A percentile compares a stretch with the other conserved stretches of the same genome.
These are phyloP conservation scores for Cutaneotrichosporon cyanovorans DNA, from an alignment of 1,284 basidiomycete species.

Conservation along the genomic window DNA sequence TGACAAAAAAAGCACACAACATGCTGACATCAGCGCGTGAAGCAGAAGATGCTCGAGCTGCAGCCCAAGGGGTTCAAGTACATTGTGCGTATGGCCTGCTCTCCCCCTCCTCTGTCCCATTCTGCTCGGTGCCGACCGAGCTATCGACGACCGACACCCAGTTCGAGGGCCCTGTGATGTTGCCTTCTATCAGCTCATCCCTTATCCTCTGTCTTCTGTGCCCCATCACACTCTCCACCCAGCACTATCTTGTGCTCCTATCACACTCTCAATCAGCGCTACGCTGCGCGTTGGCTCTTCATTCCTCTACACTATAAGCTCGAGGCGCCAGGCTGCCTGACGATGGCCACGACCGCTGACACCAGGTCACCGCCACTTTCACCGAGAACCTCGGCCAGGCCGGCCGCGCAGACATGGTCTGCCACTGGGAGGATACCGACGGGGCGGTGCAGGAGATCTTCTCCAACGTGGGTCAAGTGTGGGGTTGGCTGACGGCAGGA, in stretches of 20 bases:
- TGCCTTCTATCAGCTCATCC: too few relatives aligned
- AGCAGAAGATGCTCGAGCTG: conserved; percentile 37
- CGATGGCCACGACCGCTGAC: too few relatives aligned
- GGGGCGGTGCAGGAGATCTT: conserved; percentile 39
- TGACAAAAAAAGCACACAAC: too few relatives aligned
- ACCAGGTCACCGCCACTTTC: conserved; percentile 32
- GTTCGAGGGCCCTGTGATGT: too few relatives aligned
- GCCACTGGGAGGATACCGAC: conserved; percentile 44
- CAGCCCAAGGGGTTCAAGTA: conserved; percentile 42
- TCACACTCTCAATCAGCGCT: background rate
- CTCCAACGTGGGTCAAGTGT: conserved; percentile 29
- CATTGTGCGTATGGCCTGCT: conserved; percentile 29
- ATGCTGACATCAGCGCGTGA: conserved; percentile 26
- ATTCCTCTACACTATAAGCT: background rate
- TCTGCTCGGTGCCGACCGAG: too few relatives aligned
- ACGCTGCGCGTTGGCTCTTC: background rate
- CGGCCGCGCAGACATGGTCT: conserved; percentile 42
- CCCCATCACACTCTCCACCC: too few relatives aligned
- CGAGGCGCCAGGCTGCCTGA: too few relatives aligned
- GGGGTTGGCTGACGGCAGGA: conserved; percentile 29
- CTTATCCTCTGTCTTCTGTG: too few relatives aligned
- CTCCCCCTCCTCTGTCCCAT: too few relatives aligned
- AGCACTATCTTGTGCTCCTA: too few relatives aligned
- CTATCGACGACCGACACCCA: too few relatives aligned
- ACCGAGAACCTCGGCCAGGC: conserved; percentile 42